Evolutionary conservation across 768 basidiomycete species (phyloP), one percentile per base, ranked within the genome.

Genomic region (Amanita molliuscula): DNA sequence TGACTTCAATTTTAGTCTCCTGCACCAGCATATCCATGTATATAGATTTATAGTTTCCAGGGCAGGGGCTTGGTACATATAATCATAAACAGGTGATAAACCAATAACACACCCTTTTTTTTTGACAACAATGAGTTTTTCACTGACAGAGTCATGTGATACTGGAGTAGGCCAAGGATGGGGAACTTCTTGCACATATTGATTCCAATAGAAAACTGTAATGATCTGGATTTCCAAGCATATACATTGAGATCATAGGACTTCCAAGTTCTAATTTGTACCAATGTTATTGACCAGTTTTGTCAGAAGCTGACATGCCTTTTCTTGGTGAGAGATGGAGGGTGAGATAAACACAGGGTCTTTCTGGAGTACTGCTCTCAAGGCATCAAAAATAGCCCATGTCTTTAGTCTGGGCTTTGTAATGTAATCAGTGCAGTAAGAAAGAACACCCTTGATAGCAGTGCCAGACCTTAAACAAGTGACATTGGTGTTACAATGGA

Each of bases 351-450:
- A 47, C 16, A 66, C 59, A 15, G 53, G 15, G 40, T 64, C 55
- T 26, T 60, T 60, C 0, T 59, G 52, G 44, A 65, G 61, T 0
- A 67, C 50, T 8, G 58, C 48, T 10, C 53, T 50, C 0, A 67
- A 54, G 6, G 63, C 50, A 0, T 69, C 60, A 58, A 73, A 72
- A 23, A 70, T 59, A 11, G 56, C 57, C 55, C 69, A 61, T 0
- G 66, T 70, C 40, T 72, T 74, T 9, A 76, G 52, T 1, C 56
- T 37, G 0, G 58, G 40, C 53, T 76, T 76, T 0, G 68, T 72
- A 0, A 74, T 61, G 55, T 76, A 76, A 31, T 75, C 69, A 4
- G 71, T 61, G 0, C 72, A 60, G 58, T 72, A 73, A 18, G 62
- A 56, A 0, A 71, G 51, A 2, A 69, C 59, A 13, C 67, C 61